Conservation (phyloP, 2,329 filamentous ascomycete genomes). For the Huntiella savannae region DNA sequence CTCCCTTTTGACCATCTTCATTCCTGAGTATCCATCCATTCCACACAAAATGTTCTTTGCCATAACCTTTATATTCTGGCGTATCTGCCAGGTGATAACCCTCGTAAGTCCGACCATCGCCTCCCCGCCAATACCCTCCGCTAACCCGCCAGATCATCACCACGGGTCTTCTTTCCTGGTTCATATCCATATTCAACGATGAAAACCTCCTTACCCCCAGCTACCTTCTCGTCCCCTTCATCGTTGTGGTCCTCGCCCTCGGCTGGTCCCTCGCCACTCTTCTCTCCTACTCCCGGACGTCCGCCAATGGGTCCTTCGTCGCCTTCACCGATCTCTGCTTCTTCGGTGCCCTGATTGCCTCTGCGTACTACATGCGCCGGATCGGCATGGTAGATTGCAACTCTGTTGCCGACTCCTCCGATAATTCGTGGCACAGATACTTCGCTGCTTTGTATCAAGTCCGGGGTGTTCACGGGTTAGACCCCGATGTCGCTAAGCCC, state of each 20-base stretch:
- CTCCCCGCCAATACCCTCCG: conserved; percentile 6
- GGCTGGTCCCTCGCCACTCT: conserved; percentile 47
- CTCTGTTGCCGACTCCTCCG: conserved; percentile 26
- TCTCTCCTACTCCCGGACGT: conserved; percentile 46
- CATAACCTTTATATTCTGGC: conserved; percentile 42
- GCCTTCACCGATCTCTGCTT: conserved; percentile 40
- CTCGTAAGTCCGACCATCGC: conserved; percentile 26
- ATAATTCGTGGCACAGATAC: conserved; percentile 30
- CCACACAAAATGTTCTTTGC: conserved; percentile 38
- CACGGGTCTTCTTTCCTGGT: conserved; percentile 49
- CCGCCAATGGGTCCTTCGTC: conserved; percentile 41
- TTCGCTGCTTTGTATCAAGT: conserved; percentile 44
- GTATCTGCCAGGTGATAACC: conserved; percentile 42
- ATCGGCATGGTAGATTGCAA: conserved; percentile 49
- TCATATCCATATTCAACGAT: conserved; percentile 39
- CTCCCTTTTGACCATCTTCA: too few species aligned
- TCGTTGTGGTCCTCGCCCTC: conserved; percentile 42
- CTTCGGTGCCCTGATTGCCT: conserved; percentile 44
- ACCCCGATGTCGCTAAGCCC: conserved; percentile 46
- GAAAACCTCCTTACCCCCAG: conserved; percentile 39
- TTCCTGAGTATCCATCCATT: not conserved
- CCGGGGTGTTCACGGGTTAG: conserved; percentile 27
- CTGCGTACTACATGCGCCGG: conserved; percentile 38
- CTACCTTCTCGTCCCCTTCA: conserved; percentile 48
- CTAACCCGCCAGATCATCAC: conserved; percentile 34